phyloP scores from a whole-genome alignment of 2,329 filamentous ascomycete genomes.

The Ceratocystiopsis minuta region DNA sequence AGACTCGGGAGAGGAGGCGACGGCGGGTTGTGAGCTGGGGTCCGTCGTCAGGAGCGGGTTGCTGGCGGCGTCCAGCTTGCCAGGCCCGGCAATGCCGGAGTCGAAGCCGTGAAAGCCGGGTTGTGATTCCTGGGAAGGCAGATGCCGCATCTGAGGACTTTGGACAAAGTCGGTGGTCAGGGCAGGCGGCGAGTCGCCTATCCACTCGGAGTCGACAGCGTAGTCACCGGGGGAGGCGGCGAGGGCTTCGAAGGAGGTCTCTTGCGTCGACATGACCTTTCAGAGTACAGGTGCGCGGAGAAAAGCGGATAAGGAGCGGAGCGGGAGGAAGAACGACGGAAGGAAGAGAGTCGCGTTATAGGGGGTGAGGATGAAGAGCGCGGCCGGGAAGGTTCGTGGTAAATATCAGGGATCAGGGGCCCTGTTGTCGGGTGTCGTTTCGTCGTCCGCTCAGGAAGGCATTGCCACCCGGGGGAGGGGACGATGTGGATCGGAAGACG shows the following conservation, averaged over 20 bases:
- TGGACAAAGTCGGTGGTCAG: conserved; percentile 10
- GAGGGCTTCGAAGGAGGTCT: conserved; percentile 10
- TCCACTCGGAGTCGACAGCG: conserved; percentile 11
- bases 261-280: conserved; percentile 8
- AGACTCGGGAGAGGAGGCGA: conserved; percentile 10
- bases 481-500: too few relatives aligned
- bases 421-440: too few relatives aligned
- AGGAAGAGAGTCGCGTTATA: too few relatives aligned
- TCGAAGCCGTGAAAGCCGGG: background rate
- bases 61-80: background rate
- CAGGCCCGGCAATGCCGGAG: background rate
- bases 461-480: too few relatives aligned
- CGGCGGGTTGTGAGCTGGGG: conserved; percentile 3
- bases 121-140: background rate
- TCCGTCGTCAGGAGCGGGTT: conserved; percentile 3
- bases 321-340: too few relatives aligned
- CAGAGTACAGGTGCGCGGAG: too few relatives aligned
- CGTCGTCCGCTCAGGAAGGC: too few relatives aligned
- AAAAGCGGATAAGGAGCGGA: too few relatives aligned
- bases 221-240: conserved; percentile 10
- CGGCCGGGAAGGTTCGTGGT: too few relatives aligned
- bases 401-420: too few relatives aligned
- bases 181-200: conserved; percentile 10
- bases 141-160: conserved; percentile 2
- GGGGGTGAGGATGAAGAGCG: too few relatives aligned